These are phyloP conservation scores for Tolypocladium inflatum DNA, from an alignment of 2,329 filamentous ascomycete species.

Conservation along the genomic window DNA sequence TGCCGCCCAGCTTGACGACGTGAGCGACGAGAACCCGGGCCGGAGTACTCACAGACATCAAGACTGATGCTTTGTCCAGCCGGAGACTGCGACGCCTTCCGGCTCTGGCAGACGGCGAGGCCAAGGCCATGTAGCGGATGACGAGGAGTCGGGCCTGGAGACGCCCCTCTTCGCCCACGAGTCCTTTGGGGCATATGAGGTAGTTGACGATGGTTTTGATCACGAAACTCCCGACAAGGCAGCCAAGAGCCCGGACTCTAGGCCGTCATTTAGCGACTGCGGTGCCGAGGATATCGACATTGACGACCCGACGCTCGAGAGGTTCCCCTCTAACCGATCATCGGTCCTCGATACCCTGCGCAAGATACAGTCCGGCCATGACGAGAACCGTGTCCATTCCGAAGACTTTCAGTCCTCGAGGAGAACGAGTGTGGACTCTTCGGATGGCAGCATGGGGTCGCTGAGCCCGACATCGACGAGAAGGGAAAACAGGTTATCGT, in stretches of 20 bases:
- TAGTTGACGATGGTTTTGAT: constrained; percentile 21
- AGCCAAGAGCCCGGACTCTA: constrained; percentile 9
- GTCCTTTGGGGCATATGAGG: constrained; percentile 29
- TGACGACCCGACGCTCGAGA: constrained; percentile 38
- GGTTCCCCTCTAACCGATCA: constrained; percentile 33
- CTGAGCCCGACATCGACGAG: constrained; percentile 22
- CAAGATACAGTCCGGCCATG: constrained; percentile 33
- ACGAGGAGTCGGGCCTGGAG: constrained; percentile 10
- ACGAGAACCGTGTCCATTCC: constrained; percentile 27
- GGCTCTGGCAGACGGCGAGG: not conserved
- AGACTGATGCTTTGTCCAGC: constrained; percentile 9
- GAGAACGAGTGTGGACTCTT: constrained; percentile 25
- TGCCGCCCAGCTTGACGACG: constrained; percentile 26
- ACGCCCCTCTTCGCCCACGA: constrained; percentile 39
- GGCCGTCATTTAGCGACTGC: constrained; percentile 9
- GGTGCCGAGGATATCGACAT: constrained; percentile 20
- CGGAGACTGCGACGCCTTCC: constrained; percentile 2
- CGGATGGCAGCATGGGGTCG: constrained; percentile 23
- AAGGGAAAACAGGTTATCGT: constrained; percentile 21
- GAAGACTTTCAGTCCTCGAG: constrained; percentile 24
- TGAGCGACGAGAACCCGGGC: constrained; percentile 5
- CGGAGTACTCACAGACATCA: constrained; percentile 6
- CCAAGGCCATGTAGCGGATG: constrained; percentile 6
- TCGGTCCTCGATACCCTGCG: constrained; percentile 36
- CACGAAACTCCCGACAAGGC: constrained; percentile 12